Base-by-base conservation (phyloP, 2,329 filamentous ascomycete genomes). In the Biscogniauxia sp. region DNA sequence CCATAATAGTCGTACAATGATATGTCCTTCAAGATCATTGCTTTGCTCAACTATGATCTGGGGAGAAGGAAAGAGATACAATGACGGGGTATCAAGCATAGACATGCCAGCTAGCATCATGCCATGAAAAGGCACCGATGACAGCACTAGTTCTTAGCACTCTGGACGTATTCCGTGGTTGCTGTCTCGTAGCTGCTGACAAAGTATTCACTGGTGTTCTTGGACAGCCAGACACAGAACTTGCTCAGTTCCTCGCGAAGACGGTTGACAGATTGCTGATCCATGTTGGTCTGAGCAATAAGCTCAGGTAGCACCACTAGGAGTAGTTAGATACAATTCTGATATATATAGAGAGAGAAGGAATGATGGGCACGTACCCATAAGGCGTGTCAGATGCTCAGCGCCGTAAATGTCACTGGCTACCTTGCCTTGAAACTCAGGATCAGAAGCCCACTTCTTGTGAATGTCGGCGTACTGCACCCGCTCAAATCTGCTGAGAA, bases 211-310 rank as follows among this genome's bases (percentile, higher is more conserved):
- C 86, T 82, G 15, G 88, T 87, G 70, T 94, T 87, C 68, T 89
- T 90, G 61, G 88, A 85, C 58, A 99, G 82, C 92, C 93, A 99
- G 57, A 86, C 83, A 11, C 89, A 92, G 76, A 99, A 88, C 76
- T 93, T 94, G 67, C 86, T 84, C 17, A 99, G 83, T 74, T 99
- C 95, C 70, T 97, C 92, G 13, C 93, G 89, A 25, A 98, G 85
- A 53, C 93, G 90, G 64, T 89, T 90, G 51, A 97, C 92, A 2
- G 93, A 93, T 74, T 96, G 93, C 57, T 89, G 83, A 72, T 98
- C 95, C 93, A 99, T 97, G 77, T 98, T 98, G 56, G 95, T 99
- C 75, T 99, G 95, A 3, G 93, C 93, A 64, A 98, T 88, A 50
- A 98, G 87, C 73, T 99, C 95, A 0, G 95, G 94, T 68, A 98